A percentile compares a stretch with the other conserved stretches of the same genome.
phyloP scores from a whole-genome alignment of 352 stramenopile species.

The Phytophthora parvispora region DNA sequence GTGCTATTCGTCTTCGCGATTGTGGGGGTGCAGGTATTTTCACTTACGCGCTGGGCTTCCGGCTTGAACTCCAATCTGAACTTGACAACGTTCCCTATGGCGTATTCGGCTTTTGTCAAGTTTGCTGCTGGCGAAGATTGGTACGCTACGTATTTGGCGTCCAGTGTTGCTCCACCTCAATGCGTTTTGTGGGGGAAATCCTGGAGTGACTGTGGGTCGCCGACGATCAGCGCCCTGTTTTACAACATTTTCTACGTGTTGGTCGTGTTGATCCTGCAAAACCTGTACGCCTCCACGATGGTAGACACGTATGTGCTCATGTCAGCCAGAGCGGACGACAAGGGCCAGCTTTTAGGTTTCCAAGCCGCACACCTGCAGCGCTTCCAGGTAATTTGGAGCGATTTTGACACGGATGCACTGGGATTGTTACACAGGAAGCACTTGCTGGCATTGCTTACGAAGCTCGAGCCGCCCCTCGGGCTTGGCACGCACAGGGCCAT shows the following conservation, averaged over 20 bases:
- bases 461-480: conserved; percentile 63
- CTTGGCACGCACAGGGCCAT: conserved; percentile 53
- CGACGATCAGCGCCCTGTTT: conserved; percentile 70
- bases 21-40: conserved; percentile 86
- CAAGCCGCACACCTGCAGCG: conserved; percentile 62
- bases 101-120: conserved; percentile 82
- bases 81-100: conserved; percentile 80
- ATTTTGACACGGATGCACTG: conserved; percentile 79
- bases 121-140: conserved; percentile 88
- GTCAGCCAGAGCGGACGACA: conserved; percentile 70
- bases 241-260: conserved; percentile 88
- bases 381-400: conserved; percentile 79
- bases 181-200: conserved; percentile 61
- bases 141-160: conserved; percentile 84
- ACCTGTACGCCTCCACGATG: conserved; percentile 86
- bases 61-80: conserved; percentile 81
- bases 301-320: conserved; percentile 87
- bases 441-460: conserved; percentile 63
- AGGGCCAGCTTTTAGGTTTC: conserved; percentile 75
- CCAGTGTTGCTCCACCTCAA: conserved; percentile 63
- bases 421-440: conserved; percentile 83
- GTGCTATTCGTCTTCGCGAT: conserved; percentile 88
- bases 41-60: conserved; percentile 80
- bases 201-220: conserved; percentile 75
- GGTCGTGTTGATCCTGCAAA: conserved; percentile 83